phyloP scores from a whole-genome alignment of 305 asterid genomes.

The Fraxinus dipetala region DNA sequence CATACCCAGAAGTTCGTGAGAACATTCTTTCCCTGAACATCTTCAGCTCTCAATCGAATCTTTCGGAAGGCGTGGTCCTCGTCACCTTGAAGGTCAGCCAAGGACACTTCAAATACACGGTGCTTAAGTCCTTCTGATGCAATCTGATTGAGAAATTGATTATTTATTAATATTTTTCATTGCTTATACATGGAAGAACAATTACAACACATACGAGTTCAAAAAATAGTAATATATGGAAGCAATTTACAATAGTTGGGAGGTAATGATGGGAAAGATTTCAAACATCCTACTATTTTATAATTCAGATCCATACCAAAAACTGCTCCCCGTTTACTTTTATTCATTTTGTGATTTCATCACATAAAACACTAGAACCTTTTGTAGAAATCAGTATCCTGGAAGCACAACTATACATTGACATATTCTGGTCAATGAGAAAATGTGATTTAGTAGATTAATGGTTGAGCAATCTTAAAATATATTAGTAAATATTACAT shows the following conservation, averaged over 20 bases:
- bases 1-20: conserved; percentile 89
- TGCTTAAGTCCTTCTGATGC: conserved; percentile 95
- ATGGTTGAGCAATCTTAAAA: background rate
- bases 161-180: background rate
- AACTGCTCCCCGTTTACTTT: background rate
- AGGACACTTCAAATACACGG: conserved; percentile 77
- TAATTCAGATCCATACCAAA: background rate
- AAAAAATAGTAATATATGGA: background rate
- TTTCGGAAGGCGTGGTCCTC: conserved; percentile 83
- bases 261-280: background rate
- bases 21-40: conserved; percentile 86
- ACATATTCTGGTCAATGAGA: background rate
- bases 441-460: background rate
- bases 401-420: background rate
- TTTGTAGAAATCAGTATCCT: background rate
- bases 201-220: background rate
- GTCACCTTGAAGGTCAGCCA: conserved; percentile 78
- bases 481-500: background rate
- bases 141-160: conserved; percentile 39
- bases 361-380: background rate
- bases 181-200: background rate
- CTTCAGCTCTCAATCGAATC: conserved; percentile 86
- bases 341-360: background rate
- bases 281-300: background rate
- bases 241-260: background rate